Evolutionary conservation across 495 filamentous ascomycete genomes (phyloP).

Genomic region (Annulohypoxylon moriforme): DNA sequence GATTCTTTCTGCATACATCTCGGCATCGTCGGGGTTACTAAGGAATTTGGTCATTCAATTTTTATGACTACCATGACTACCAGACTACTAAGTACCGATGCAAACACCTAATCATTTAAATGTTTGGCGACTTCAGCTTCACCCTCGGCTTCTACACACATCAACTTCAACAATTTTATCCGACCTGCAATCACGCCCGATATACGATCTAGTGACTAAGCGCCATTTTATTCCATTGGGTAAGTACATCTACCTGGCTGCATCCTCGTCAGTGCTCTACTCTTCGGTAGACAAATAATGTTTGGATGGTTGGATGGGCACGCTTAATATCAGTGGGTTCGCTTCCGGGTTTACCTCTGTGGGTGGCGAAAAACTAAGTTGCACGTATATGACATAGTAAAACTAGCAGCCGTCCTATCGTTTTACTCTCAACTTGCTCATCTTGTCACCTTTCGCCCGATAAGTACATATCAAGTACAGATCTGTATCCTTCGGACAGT

Average conservation of each 20-base stretch:
- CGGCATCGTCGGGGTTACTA: conserved; percentile 7
- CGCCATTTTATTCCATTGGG: conserved; percentile 7
- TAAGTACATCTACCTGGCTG: neutral
- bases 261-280: neutral
- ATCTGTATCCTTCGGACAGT: neutral
- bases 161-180: neutral
- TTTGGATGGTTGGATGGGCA: neutral
- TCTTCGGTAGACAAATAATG: conserved; percentile 12
- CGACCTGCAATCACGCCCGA: neutral
- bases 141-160: neutral
- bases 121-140: conserved; percentile 7
- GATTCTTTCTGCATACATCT: conserved; percentile 4
- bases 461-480: conserved; percentile 3
- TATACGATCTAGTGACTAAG: neutral
- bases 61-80: neutral
- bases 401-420: conserved; percentile 12
- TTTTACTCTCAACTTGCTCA: conserved; percentile 6
- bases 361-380: conserved; percentile 36
- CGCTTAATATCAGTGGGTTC: conserved; percentile 24
- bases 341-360: conserved; percentile 27
- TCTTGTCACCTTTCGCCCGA: conserved; percentile 1
- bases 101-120: conserved; percentile 3
- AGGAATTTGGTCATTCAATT: neutral
- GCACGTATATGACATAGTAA: conserved; percentile 28
- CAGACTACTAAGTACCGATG: neutral